These are phyloP conservation scores for Forsythia viridissima DNA, from an alignment of 257 asterid genomes.

Conservation along the genomic window DNA sequence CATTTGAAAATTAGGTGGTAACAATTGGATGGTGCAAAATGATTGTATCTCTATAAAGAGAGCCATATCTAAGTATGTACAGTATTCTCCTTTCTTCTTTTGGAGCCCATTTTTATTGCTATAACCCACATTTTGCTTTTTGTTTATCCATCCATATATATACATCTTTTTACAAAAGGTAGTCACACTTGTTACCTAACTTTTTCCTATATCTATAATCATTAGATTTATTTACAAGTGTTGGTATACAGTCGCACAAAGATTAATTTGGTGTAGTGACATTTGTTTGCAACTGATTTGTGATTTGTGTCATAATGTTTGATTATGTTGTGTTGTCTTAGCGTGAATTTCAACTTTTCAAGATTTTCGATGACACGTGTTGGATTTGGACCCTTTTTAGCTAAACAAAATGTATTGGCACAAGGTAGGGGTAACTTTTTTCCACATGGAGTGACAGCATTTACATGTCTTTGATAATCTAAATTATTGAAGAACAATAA, in stretches of 20 bases:
- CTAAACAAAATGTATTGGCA: background rate
- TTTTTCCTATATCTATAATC: background rate
- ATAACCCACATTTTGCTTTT: slow-evolving; percentile 14
- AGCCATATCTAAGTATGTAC: background rate
- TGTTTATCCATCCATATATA: background rate
- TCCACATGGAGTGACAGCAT: slow-evolving; percentile 40
- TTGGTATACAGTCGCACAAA: too few relatives aligned
- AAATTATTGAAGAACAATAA: slow-evolving; percentile 25
- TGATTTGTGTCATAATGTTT: too few relatives aligned
- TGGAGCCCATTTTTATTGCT: background rate
- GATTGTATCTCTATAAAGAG: slow-evolving; percentile 25
- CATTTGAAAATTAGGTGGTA: slow-evolving; percentile 5
- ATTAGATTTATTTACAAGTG: background rate
- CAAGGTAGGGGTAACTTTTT: slow-evolving; percentile 7
- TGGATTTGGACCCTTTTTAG: background rate
- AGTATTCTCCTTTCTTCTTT: slow-evolving; percentile 12
- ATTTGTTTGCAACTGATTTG: too few relatives aligned
- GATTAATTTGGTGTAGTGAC: too few relatives aligned
- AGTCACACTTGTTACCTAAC: slow-evolving; percentile 27
- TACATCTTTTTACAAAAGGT: background rate
- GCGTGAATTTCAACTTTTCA: background rate
- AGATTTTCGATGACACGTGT: background rate
- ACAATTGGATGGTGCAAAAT: slow-evolving; percentile 39
- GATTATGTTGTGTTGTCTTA: too few relatives aligned
- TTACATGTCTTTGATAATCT: slow-evolving; percentile 20